Conservation (phyloP, 345 rosid species). For the Mallotus nudiflorus region DNA sequence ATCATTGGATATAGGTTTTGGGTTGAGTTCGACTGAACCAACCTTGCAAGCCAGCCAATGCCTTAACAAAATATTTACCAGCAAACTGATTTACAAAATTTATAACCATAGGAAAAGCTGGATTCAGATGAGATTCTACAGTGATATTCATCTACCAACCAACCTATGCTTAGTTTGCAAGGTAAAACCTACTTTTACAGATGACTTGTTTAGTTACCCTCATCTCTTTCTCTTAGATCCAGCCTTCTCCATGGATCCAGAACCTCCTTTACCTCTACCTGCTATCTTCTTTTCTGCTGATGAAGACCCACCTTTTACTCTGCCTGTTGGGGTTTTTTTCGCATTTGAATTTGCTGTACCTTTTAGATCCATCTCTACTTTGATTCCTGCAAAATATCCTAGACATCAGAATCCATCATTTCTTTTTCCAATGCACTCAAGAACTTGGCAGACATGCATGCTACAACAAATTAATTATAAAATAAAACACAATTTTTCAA, state of each 20-base stretch:
- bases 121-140: not conserved
- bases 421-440: not conserved
- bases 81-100: not conserved
- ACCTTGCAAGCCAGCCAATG: not conserved
- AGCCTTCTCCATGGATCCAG: constrained; percentile 33
- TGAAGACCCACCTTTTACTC: constrained; percentile 25
- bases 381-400: constrained; percentile 43
- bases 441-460: not conserved
- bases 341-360: constrained; percentile 47
- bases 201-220: not conserved
- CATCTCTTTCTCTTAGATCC: constrained; percentile 76
- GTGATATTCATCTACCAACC: not conserved
- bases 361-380: constrained; percentile 79
- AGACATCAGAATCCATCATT: not conserved
- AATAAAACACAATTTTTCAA: not conserved
- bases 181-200: not conserved
- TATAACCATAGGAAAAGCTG: not conserved
- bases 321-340: constrained; percentile 40
- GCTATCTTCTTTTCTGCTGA: constrained; percentile 27
- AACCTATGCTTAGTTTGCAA: not conserved
- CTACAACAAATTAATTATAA: not conserved
- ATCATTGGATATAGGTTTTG: too few species aligned
- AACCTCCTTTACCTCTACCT: constrained; percentile 62
- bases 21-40: too few species aligned
- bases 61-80: not conserved